Conservation (phyloP, 768 basidiomycete genomes). For the Mrakia hoshinonis region DNA sequence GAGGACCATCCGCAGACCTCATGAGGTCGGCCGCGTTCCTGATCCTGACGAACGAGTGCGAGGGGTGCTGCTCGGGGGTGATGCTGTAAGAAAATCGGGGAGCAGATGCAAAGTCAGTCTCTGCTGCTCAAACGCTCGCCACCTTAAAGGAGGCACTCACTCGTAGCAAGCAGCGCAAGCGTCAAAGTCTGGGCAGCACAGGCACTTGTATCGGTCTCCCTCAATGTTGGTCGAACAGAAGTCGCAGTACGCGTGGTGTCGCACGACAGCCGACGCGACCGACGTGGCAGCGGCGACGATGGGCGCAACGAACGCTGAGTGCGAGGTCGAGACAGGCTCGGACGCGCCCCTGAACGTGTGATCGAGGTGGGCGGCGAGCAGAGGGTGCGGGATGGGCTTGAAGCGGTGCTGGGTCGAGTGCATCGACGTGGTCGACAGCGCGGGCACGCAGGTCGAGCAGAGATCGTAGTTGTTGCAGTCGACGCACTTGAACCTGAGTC, state of each 20-base stretch:
- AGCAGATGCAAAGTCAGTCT: neutral
- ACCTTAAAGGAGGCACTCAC: slow-evolving; percentile 46
- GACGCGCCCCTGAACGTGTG: neutral
- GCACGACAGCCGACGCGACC: neutral
- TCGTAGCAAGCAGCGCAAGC: slow-evolving; percentile 62
- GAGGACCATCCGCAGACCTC: neutral
- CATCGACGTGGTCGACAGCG: neutral
- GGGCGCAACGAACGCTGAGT: neutral
- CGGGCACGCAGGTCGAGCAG: slow-evolving; percentile 6
- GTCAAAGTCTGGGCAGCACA: slow-evolving; percentile 75
- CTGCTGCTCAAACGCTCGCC: neutral
- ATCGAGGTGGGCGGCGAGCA: neutral
- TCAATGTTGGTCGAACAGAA: slow-evolving; percentile 62
- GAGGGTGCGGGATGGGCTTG: slow-evolving; percentile 2
- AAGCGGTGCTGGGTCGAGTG: slow-evolving; percentile 3
- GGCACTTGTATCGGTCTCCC: slow-evolving; percentile 64
- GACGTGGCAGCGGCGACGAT: neutral
- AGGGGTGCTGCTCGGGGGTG: slow-evolving; percentile 58
- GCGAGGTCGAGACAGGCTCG: neutral
- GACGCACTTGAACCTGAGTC: slow-evolving; percentile 37
- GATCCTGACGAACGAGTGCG: slow-evolving; percentile 63
- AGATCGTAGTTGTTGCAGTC: slow-evolving; percentile 35
- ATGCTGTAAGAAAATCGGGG: slow-evolving; percentile 5
- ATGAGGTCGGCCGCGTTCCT: slow-evolving; percentile 45
- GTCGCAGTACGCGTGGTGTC: slow-evolving; percentile 63